Base-by-base conservation (phyloP, 768 basidiomycete genomes). In the Cystofilobasidium bisporidii region DNA sequence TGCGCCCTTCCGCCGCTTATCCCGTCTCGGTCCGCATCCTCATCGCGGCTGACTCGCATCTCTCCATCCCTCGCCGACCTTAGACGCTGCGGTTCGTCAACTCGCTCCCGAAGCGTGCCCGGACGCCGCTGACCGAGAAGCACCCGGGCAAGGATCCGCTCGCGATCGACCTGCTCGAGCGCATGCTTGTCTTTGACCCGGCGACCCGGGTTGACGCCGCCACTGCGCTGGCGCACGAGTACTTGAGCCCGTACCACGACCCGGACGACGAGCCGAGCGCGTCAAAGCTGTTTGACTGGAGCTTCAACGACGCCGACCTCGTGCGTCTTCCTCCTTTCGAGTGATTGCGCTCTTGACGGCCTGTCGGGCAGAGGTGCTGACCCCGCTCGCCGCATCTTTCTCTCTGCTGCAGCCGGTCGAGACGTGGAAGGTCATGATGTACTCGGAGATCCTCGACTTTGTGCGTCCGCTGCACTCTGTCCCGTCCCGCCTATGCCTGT, bases 361-460 rank as follows among this genome's bases (percentile, higher is more conserved):
- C n/a, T n/a, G n/a, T n/a, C n/a, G 40, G 40, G 17, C 40, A 9
- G 40, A 41, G 10, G 40, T 41, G 43, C 20, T 43, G 14, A 43
- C 43, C 8, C 43, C 18, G 43, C 43, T 43, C 43, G 6, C 36
- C 36, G 36, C 36, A 12, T 12, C 36, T 12, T 5, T 12, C 36
- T 12, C 12, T 43, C 14, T 17, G 8, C 8, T 15, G 43, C 43
- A 43, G 55, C 96, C 96, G 0, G 89, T 98, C 18, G 94, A 99
- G 74, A 93, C 91, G 1, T 99, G 94, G 94, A 99, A 98, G 79
- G 94, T 96, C 75, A 99, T 99, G 94, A 98, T 99, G 94, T 98
- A 98, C 81, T 88, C 86, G 73, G 94, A 99, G 79, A 98, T 96
- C 71, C 81, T 97, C n/a, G 59, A 60, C 59, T 60, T 60, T 30